Evolutionary conservation across 23 red algal genomes (phyloP), one percentile per base, ranked within the genome.

Genomic region (Gracilaria vermiculophylla): DNA sequence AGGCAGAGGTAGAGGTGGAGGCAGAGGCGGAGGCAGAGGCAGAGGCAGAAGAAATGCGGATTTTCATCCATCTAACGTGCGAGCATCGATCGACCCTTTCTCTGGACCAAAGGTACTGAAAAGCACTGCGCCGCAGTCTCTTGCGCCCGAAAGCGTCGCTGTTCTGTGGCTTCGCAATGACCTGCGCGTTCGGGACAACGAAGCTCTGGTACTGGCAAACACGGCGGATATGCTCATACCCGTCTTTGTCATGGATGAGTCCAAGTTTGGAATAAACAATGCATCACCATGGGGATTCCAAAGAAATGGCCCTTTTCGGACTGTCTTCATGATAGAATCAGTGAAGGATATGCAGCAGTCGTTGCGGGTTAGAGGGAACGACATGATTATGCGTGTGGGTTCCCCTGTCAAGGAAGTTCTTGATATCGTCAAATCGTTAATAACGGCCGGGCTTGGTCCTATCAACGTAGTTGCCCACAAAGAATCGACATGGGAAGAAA

Each of bases 161-260:
- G 49, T 98, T 11, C 39, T 94, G 20, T 98, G 96, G 96, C 72
- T 98, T 42, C 96, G 96, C 28, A 94, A 94, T 32, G 96, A 98
- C 44, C 77, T 98, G 19, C 87, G 96, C 12, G 25, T 98, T 17
- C 78, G 66, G 15, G 96, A 98, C 66, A 75, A 98, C 66, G 76
- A 81, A 20, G 81, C 84, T 27, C 53, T 98, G 50, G 79, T 61
- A 44, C 66, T 88, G 15, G 80, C 75, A 14, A 89, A 50, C 28
- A 90, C 86, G 0, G 76, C 81, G 4, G 44, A 53, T 2, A 65
- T 67, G 16, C 27, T 96, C n/a, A 67, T 92, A 42, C 94, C 94
- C 21, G 23, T 96, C 72, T 96, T 84, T 39, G 77, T 96, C 16
- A 92, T 92, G 31, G 94, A 93, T 67, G 10, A 27, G 10, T 64